These are phyloP conservation scores for Rhizoclosmatium sp. DNA, from an alignment of 192 early-diverging fungal genomes.

Conservation along the genomic window DNA sequence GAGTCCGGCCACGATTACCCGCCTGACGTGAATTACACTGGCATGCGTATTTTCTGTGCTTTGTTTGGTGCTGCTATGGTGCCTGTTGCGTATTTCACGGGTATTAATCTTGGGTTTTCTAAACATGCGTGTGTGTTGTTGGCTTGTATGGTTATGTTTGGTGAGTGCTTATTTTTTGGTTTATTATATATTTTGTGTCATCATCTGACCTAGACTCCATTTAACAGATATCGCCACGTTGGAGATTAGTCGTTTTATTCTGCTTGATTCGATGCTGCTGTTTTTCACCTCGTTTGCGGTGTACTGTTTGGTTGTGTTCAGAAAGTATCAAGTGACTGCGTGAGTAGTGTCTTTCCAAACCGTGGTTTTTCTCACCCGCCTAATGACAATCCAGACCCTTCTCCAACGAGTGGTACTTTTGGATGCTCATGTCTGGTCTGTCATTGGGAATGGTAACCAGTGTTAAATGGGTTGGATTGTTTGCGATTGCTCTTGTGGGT, in stretches of 20 bases:
- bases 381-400: slow-evolving; percentile 74
- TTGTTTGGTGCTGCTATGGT: slow-evolving; percentile 87
- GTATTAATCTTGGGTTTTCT: slow-evolving; percentile 75
- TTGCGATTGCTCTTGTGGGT: slow-evolving; percentile 89
- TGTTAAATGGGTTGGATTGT: slow-evolving; percentile 97
- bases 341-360: slow-evolving; percentile 28
- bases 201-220: slow-evolving; percentile 20
- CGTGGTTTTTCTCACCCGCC: slow-evolving; percentile 33
- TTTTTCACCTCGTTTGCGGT: slow-evolving; percentile 80
- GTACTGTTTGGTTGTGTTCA: slow-evolving; percentile 75
- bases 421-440: slow-evolving; percentile 85
- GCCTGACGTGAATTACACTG: slow-evolving; percentile 76
- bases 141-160: slow-evolving; percentile 82
- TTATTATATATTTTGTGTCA: neutral
- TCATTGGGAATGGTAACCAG: slow-evolving; percentile 85
- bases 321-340: slow-evolving; percentile 69
- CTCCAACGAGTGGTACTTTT: slow-evolving; percentile 85
- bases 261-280: slow-evolving; percentile 94
- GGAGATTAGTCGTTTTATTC: slow-evolving; percentile 88
- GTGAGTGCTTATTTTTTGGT: slow-evolving; percentile 47
- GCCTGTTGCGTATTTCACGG: slow-evolving; percentile 91
- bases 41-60: slow-evolving; percentile 91
- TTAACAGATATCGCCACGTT: slow-evolving; percentile 72
- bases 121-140: slow-evolving; percentile 72
- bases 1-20: slow-evolving; percentile 84